Conservation (phyloP, 75 land plant genomes). For the Pinus tabuliformis region DNA sequence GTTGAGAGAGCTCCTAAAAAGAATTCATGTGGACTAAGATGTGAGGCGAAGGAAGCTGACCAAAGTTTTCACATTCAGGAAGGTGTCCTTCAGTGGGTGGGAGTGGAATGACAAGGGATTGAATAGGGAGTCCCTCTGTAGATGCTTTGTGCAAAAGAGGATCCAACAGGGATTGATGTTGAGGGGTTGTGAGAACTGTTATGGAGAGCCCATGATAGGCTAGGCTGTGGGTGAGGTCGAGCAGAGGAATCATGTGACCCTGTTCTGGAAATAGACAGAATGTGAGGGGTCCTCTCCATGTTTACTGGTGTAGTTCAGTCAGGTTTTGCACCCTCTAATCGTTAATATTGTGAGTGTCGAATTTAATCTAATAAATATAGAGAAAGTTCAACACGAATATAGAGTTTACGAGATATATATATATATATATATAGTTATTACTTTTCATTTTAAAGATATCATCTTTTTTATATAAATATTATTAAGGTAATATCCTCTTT, state of each 20-base stretch:
- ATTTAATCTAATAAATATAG: too few relatives aligned
- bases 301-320: background rate
- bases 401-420: too few relatives aligned
- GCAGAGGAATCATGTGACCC: constrained; percentile 2
- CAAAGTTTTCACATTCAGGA: too few relatives aligned
- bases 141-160: background rate
- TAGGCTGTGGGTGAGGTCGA: background rate
- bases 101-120: background rate
- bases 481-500: too few relatives aligned
- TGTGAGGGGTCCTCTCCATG: background rate
- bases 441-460: too few relatives aligned
- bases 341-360: too few relatives aligned
- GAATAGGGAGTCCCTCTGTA: background rate
- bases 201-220: background rate
- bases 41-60: too few relatives aligned
- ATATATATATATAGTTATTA: too few relatives aligned
- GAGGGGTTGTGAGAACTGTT: background rate
- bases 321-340: too few relatives aligned
- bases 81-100: constrained; percentile 8
- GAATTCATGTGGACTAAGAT: background rate
- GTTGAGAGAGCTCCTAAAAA: constrained; percentile 14
- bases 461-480: too few relatives aligned
- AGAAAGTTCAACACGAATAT: too few relatives aligned
- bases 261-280: background rate
- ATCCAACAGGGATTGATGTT: background rate